phyloP scores from a whole-genome alignment of 768 basidiomycete genomes.

The Cyathus striatus region DNA sequence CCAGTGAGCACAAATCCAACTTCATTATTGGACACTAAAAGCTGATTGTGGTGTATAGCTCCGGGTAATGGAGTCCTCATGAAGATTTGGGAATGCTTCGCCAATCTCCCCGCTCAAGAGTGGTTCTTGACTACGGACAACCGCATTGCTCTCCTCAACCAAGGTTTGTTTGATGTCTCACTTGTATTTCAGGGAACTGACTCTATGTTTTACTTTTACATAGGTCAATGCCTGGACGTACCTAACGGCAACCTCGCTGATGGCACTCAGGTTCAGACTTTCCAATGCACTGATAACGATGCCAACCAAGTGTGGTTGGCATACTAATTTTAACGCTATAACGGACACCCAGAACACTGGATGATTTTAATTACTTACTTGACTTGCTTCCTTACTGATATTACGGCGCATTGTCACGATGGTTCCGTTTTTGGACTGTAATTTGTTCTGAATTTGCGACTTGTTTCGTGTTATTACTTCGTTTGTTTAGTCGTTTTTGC shows the following conservation, averaged over 20 bases:
- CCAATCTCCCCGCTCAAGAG: constrained; percentile 10
- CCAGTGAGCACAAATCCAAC: neutral
- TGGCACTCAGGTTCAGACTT: constrained; percentile 19
- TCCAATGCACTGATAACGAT: constrained; percentile 17
- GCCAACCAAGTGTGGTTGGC: constrained; percentile 24
- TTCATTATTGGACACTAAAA: too few relatives aligned
- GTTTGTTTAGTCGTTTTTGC: too few relatives aligned
- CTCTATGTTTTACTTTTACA: neutral
- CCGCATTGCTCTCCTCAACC: constrained; percentile 8
- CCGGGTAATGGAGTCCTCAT: constrained; percentile 13
- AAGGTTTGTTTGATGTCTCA: constrained; percentile 6
- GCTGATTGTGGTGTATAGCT: too few relatives aligned
- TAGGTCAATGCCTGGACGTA: constrained; percentile 22
- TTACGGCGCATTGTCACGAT: too few relatives aligned
- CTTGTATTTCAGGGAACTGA: neutral
- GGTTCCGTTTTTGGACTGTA: too few relatives aligned
- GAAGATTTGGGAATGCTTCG: constrained; percentile 13
- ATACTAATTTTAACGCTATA: too few relatives aligned
- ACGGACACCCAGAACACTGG: too few relatives aligned
- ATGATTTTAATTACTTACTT: too few relatives aligned
- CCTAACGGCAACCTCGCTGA: constrained; percentile 16
- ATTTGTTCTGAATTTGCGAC: too few relatives aligned
- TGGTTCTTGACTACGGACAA: constrained; percentile 15
- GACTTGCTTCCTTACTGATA: too few relatives aligned
- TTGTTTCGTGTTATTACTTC: too few relatives aligned